Conservation (phyloP, 2,329 filamentous ascomycete species). For the Talaromyces pinophilus region DNA sequence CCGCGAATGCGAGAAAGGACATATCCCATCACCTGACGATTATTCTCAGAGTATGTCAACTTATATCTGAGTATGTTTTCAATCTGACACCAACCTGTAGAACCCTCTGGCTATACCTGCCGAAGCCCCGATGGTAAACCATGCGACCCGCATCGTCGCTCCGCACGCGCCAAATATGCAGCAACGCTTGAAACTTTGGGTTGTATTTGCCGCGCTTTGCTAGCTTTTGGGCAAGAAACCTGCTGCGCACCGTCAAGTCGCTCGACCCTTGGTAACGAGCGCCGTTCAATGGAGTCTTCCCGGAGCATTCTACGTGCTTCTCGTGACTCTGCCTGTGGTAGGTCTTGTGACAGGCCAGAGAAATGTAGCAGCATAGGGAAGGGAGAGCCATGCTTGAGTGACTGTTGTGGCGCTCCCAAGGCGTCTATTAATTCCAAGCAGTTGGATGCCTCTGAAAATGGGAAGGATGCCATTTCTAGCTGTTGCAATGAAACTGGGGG, state of each 20-base stretch:
- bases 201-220: slow-evolving; percentile 56
- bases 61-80: not conserved
- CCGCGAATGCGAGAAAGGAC: slow-evolving; percentile 40
- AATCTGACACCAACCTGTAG: not conserved
- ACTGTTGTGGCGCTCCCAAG: not conserved
- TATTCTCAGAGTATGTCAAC: not conserved
- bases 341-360: not conserved
- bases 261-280: not conserved
- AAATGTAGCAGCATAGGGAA: not conserved
- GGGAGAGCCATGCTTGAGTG: not conserved
- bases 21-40: not conserved
- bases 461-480: not conserved
- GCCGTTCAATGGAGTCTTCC: not conserved
- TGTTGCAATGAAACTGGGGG: not conserved
- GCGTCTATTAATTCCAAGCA: not conserved
- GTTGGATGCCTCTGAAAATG: not conserved
- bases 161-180: slow-evolving; percentile 44
- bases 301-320: not conserved
- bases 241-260: slow-evolving; percentile 46
- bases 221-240: slow-evolving; percentile 55
- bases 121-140: slow-evolving; percentile 29
- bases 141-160: slow-evolving; percentile 43
- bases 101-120: not conserved
- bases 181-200: slow-evolving; percentile 52
- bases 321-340: not conserved